These are phyloP conservation scores for Hypoxylon rickii DNA, from an alignment of 495 filamentous ascomycete genomes.

Conservation along the genomic window DNA sequence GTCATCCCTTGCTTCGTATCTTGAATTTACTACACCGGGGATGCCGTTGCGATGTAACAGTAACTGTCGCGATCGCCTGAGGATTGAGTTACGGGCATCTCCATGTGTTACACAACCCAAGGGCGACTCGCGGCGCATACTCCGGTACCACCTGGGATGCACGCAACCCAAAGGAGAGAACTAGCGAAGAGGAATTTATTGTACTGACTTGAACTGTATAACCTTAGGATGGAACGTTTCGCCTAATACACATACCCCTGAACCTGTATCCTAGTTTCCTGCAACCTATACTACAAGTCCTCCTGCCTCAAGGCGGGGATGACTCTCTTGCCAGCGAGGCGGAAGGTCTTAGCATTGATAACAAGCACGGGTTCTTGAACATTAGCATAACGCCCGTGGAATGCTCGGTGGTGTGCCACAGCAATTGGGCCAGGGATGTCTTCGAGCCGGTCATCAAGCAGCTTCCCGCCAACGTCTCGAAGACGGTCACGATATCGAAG, in stretches of 20 bases:
- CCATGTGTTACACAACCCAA: constrained; percentile 26
- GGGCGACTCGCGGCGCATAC: constrained; percentile 21
- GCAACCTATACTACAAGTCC: constrained; percentile 80
- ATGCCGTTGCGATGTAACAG: constrained; percentile 4
- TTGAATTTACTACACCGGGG: constrained; percentile 14
- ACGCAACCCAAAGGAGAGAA: constrained; percentile 8
- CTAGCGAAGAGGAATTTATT: constrained; percentile 11
- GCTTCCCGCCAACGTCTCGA: constrained; percentile 50
- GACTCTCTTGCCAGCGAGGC: constrained; percentile 37
- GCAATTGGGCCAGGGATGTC: constrained; percentile 67
- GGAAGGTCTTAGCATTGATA: constrained; percentile 49
- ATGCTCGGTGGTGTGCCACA: constrained; percentile 89
- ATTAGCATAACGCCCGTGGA: constrained; percentile 91
- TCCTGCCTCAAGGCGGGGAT: constrained; percentile 59
- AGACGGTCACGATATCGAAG: constrained; percentile 70
- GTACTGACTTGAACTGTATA: constrained; percentile 20
- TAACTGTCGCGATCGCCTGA: constrained; percentile 11
- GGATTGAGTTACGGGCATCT: constrained; percentile 14
- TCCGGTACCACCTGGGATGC: constrained; percentile 26
- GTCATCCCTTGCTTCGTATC: constrained; percentile 22
- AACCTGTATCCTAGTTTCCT: constrained; percentile 79
- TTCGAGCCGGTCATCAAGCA: constrained; percentile 71
- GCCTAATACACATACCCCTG: constrained; percentile 89
- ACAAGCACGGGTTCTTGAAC: constrained; percentile 83
- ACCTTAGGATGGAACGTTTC: constrained; percentile 80